A percentile compares a stretch with the other conserved stretches of the same genome.
Conservation (phyloP, 192 early-diverging fungal genomes). For the Powellomyces hirtus region DNA sequence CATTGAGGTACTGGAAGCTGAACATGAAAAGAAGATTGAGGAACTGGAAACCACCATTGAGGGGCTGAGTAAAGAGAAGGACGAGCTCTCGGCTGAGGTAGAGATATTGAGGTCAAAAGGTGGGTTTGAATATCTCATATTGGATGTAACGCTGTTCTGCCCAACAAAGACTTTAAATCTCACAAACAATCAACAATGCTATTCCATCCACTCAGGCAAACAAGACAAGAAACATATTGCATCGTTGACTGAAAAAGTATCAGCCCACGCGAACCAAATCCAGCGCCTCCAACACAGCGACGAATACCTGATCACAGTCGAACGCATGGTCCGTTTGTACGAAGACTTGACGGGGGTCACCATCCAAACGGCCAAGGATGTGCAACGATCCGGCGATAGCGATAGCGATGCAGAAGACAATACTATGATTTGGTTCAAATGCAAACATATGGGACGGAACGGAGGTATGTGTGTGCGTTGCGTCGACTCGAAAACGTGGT, state of each 20-base stretch:
- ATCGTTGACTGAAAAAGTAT: not conserved
- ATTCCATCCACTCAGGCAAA: too few relatives aligned
- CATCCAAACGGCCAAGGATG: constrained; percentile 38
- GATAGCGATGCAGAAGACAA: constrained; percentile 1
- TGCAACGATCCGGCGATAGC: not conserved
- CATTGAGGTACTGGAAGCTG: constrained; percentile 11
- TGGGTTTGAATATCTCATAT: not conserved
- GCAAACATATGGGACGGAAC: constrained; percentile 24
- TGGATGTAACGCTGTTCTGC: not conserved
- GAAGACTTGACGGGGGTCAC: constrained; percentile 37
- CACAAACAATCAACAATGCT: too few relatives aligned
- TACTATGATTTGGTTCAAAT: constrained; percentile 20
- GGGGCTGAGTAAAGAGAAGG: not conserved
- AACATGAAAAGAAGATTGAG: not conserved
- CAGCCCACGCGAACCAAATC: not conserved
- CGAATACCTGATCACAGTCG: constrained; percentile 31
- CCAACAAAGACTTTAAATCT: too few relatives aligned
- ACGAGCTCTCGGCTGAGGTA: constrained; percentile 1
- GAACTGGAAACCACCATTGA: not conserved
- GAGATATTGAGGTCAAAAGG: constrained; percentile 9
- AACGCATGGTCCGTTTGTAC: constrained; percentile 41
- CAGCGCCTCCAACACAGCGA: constrained; percentile 25
- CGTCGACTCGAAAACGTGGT: not conserved
- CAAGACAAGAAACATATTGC: not conserved
- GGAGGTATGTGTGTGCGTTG: constrained; percentile 28